phyloP scores from a whole-genome alignment of 768 basidiomycete genomes.

The Obba rivulosa region DNA sequence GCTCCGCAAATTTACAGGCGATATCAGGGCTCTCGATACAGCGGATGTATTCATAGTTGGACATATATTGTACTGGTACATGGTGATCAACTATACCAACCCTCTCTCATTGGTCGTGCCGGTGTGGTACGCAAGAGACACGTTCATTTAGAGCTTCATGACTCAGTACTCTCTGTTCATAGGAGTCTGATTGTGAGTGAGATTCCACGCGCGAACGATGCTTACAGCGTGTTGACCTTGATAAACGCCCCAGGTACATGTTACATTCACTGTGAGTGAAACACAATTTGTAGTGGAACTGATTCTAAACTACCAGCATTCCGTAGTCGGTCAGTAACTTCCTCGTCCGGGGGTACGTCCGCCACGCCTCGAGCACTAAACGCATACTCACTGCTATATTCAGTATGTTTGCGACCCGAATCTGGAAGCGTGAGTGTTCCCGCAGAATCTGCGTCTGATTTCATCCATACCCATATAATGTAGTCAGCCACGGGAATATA shows the following conservation, averaged over 20 bases:
- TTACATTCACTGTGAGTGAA: no score
- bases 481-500: slow-evolving; percentile 43
- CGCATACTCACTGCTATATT: neutral
- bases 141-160: no score
- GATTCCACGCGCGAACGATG: no score
- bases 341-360: slow-evolving; percentile 6
- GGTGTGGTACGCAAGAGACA: slow-evolving; percentile 38
- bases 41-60: slow-evolving; percentile 47
- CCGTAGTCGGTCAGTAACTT: slow-evolving; percentile 5
- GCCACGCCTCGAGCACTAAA: neutral
- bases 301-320: no score
- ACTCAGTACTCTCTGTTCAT: no score
- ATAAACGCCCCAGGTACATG: no score
- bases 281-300: no score
- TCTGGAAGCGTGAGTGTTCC: slow-evolving; percentile 41
- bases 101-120: slow-evolving; percentile 36
- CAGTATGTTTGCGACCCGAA: slow-evolving; percentile 45
- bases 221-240: no score
- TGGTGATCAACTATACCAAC: slow-evolving; percentile 50
- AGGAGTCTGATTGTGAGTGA: no score
- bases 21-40: slow-evolving; percentile 45
- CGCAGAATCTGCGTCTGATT: neutral
- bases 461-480: neutral
- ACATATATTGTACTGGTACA: slow-evolving; percentile 55
- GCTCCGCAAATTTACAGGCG: neutral